Conservation (phyloP, 148 eudicot species). For the Cornus florida region DNA sequence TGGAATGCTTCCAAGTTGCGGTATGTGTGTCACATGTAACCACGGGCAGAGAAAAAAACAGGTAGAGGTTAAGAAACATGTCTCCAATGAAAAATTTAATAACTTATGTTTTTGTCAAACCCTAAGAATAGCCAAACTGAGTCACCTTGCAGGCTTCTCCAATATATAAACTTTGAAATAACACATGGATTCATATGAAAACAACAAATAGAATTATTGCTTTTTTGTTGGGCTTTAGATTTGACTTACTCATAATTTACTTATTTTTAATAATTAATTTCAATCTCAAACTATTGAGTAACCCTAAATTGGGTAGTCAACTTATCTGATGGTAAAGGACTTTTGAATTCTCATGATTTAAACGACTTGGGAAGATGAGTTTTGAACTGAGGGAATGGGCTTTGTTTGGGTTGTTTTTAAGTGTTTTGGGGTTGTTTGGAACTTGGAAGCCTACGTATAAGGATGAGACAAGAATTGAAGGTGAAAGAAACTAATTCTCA, state of each 20-base stretch:
- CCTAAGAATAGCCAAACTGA: neutral
- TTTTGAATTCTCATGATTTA: no score
- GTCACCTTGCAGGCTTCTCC: neutral
- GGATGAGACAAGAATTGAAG: neutral
- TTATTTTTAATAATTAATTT: neutral
- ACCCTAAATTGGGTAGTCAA: neutral
- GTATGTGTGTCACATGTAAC: no score
- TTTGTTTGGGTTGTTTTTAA: no score
- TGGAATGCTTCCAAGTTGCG: no score
- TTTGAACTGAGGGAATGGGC: no score
- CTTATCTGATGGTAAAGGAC: neutral
- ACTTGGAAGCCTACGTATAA: no score
- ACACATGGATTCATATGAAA: neutral
- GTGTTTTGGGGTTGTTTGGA: no score
- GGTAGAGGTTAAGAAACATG: neutral
- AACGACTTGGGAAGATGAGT: no score
- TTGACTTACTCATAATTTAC: neutral
- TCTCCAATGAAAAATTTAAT: neutral
- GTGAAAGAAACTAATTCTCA: constrained; percentile 12
- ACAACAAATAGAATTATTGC: neutral
- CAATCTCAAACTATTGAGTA: neutral
- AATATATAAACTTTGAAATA: neutral
- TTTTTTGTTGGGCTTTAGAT: neutral
- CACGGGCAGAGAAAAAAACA: neutral
- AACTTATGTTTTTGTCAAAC: neutral